phyloP scores from a whole-genome alignment of 2,329 filamentous ascomycete species.

The Ambrosiella xylebori region DNA sequence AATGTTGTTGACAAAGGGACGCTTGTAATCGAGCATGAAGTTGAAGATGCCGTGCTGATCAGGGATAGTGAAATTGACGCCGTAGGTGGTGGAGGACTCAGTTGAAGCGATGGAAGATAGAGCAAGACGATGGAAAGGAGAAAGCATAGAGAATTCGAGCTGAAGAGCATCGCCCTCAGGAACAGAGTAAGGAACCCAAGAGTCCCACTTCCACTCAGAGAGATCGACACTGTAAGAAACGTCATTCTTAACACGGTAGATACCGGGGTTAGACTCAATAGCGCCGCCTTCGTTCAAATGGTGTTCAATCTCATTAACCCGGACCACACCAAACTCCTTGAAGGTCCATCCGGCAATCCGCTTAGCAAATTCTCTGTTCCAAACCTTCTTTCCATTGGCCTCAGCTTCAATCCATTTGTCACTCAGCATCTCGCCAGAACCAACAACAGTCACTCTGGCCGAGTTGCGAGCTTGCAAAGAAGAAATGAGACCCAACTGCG shows the following conservation, averaged over 20 bases:
- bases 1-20: slow-evolving; percentile 72
- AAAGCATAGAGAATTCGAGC: slow-evolving; percentile 97
- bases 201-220: slow-evolving; percentile 64
- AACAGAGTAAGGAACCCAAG: slow-evolving; percentile 56
- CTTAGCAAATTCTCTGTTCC: slow-evolving; percentile 73
- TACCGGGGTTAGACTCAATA: slow-evolving; percentile 59
- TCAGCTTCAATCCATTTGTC: slow-evolving; percentile 70
- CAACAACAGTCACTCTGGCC: slow-evolving; percentile 71
- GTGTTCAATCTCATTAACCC: slow-evolving; percentile 71
- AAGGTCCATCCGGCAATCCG: slow-evolving; percentile 89
- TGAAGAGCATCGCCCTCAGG: slow-evolving; percentile 60
- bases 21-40: slow-evolving; percentile 93
- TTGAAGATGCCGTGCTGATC: slow-evolving; percentile 99
- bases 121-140: slow-evolving; percentile 80
- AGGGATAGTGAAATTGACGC: slow-evolving; percentile 60
- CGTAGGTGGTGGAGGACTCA: slow-evolving; percentile 54
- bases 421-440: slow-evolving; percentile 71
- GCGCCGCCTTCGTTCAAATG: slow-evolving; percentile 29
- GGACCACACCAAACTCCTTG: slow-evolving; percentile 78
- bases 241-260: slow-evolving; percentile 93
- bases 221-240: slow-evolving; percentile 83
- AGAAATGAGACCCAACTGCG: slow-evolving; percentile 71
- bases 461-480: slow-evolving; percentile 84
- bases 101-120: slow-evolving; percentile 43
- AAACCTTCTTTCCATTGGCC: slow-evolving; percentile 31